Conservation (phyloP, 495 filamentous ascomycete species). For the Penicillium egyptiacum region DNA sequence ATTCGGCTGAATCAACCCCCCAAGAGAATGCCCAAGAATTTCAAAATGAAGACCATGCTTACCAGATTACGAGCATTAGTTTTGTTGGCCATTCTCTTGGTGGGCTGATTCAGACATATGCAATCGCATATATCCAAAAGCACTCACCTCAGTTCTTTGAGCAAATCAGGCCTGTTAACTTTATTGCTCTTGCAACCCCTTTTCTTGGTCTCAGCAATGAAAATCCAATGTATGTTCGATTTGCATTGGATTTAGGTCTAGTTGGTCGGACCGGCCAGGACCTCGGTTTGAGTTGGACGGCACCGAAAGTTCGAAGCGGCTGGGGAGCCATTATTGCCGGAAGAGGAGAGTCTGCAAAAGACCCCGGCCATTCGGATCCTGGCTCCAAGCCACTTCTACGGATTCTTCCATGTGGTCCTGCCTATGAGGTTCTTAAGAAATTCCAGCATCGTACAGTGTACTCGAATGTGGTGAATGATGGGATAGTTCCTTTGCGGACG, state of each 20-base stretch:
- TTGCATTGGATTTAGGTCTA: slow-evolving; percentile 92
- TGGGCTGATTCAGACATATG: slow-evolving; percentile 89
- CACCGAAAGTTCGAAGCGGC: slow-evolving; percentile 79
- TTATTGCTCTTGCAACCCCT: slow-evolving; percentile 86
- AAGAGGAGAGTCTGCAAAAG: slow-evolving; percentile 63
- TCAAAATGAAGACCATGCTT: slow-evolving; percentile 55
- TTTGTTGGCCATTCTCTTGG: slow-evolving; percentile 94
- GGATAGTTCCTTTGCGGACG: slow-evolving; percentile 91
- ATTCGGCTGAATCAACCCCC: slow-evolving; percentile 7
- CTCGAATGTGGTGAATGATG: slow-evolving; percentile 98
- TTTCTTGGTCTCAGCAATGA: slow-evolving; percentile 95
- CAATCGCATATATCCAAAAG: slow-evolving; percentile 96
- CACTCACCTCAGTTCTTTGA: slow-evolving; percentile 91
- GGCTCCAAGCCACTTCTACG: slow-evolving; percentile 86
- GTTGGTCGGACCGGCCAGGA: slow-evolving; percentile 95
- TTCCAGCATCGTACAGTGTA: slow-evolving; percentile 93
- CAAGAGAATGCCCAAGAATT: slow-evolving; percentile 14
- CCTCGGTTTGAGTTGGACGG: slow-evolving; percentile 88
- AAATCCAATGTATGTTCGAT: slow-evolving; percentile 95
- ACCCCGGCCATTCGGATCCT: slow-evolving; percentile 65
- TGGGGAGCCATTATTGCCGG: slow-evolving; percentile 86
- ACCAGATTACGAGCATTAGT: slow-evolving; percentile 91
- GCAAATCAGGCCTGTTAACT: slow-evolving; percentile 84
- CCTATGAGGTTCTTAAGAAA: slow-evolving; percentile 79
- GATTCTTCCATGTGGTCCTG: slow-evolving; percentile 89